Evolutionary conservation across 441 rosid genomes (phyloP).

Genomic region (Aleurites moluccanus): DNA sequence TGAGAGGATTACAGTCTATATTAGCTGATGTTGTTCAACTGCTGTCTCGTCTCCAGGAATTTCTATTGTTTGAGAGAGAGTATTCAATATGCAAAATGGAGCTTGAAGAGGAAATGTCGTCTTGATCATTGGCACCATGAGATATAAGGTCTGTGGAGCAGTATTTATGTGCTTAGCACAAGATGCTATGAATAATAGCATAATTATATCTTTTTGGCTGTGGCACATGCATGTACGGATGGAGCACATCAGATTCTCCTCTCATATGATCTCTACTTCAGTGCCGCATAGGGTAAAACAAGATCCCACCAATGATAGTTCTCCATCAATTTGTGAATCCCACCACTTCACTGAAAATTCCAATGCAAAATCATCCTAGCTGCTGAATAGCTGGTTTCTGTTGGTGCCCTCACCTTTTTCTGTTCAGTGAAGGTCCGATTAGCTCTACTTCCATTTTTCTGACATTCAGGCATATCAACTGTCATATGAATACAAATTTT

Average conservation of each 20-base stretch:
- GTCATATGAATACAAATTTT: neutral
- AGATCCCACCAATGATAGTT: neutral
- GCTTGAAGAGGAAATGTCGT: constrained; percentile 52
- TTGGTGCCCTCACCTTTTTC: neutral
- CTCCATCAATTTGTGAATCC: neutral
- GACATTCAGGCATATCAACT: neutral
- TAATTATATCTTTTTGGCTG: neutral
- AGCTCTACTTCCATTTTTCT: neutral
- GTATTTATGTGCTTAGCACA: neutral
- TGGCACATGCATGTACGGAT: neutral
- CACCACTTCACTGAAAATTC: neutral
- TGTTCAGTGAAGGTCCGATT: neutral
- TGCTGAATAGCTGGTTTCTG: neutral
- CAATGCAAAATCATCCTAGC: neutral
- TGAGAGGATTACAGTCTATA: neutral
- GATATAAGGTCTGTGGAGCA: neutral
- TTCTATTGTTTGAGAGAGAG: constrained; percentile 86
- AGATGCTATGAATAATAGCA: neutral
- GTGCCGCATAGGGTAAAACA: neutral
- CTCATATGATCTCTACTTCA: neutral
- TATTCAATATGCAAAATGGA: constrained; percentile 73
- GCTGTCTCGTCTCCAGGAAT: constrained; percentile 56
- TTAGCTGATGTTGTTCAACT: constrained; percentile 11
- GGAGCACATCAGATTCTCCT: neutral
- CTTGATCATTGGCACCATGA: constrained; percentile 13